Evolutionary conservation across 768 basidiomycete genomes (phyloP).

Genomic region (Lactarius akahatsu): DNA sequence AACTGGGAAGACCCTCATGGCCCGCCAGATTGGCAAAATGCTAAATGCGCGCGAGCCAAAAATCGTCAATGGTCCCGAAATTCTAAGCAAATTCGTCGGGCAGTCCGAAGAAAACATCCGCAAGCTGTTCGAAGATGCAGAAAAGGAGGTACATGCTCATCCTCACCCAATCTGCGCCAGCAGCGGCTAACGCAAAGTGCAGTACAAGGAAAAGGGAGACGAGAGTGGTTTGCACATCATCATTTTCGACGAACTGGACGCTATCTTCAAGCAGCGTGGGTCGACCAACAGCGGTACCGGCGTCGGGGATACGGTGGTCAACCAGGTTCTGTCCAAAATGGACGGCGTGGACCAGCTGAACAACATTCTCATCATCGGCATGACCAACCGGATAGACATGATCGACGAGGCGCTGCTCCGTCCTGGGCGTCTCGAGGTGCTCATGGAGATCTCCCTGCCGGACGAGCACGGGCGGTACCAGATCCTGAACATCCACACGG

Average conservation of each 20-base stretch:
- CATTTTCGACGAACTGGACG: slow-evolving; percentile 98
- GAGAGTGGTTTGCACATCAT: slow-evolving; percentile 98
- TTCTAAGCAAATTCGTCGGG: slow-evolving; percentile 96
- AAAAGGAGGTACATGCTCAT: slow-evolving; percentile 73
- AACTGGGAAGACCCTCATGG: slow-evolving; percentile 97
- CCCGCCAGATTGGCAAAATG: slow-evolving; percentile 99
- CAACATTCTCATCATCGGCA: slow-evolving; percentile 98
- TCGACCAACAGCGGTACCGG: slow-evolving; percentile 89
- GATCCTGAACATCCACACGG: slow-evolving; percentile 93
- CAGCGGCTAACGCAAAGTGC: slow-evolving; percentile 16
- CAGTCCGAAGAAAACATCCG: slow-evolving; percentile 97
- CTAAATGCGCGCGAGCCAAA: slow-evolving; percentile 97
- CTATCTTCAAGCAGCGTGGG: slow-evolving; percentile 98
- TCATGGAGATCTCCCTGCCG: slow-evolving; percentile 98
- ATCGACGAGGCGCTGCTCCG: slow-evolving; percentile 97
- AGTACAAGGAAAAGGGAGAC: slow-evolving; percentile 98
- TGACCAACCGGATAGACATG: slow-evolving; percentile 99
- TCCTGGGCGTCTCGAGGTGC: slow-evolving; percentile 97
- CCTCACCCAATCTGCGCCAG: background rate
- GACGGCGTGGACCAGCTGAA: slow-evolving; percentile 98
- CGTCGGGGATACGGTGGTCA: slow-evolving; percentile 98
- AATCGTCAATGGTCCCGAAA: slow-evolving; percentile 97
- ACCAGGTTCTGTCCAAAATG: slow-evolving; percentile 99
- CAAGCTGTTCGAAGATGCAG: slow-evolving; percentile 96
- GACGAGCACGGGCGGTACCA: slow-evolving; percentile 91